Evolutionary conservation across 2,329 filamentous ascomycete species (phyloP).

Genomic region (Pseudopyrenochaeta lycopersici): DNA sequence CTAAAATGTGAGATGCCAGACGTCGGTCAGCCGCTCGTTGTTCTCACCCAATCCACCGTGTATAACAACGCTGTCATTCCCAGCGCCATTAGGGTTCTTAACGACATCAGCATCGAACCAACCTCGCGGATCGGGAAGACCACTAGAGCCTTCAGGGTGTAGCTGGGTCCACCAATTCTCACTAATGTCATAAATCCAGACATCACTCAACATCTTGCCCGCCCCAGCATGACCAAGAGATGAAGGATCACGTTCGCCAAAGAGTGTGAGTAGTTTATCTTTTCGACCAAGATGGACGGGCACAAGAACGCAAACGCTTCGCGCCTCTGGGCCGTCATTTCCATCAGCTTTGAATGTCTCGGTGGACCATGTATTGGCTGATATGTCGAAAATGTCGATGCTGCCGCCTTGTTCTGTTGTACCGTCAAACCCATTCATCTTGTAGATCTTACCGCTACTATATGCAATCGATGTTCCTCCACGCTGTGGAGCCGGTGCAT

Average conservation of each 20-base stretch:
- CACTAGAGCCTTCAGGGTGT: constrained; percentile 27
- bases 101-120: constrained; percentile 64
- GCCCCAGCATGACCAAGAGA: constrained; percentile 63
- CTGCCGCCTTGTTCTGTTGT: constrained; percentile 73
- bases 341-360: constrained; percentile 54
- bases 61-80: constrained; percentile 53
- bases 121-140: constrained; percentile 55
- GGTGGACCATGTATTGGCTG: constrained; percentile 53
- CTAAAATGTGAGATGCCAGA: constrained; percentile 56
- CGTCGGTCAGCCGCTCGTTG: constrained; percentile 61
- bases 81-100: constrained; percentile 25
- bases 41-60: constrained; percentile 62
- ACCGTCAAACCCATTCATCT: constrained; percentile 84
- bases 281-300: constrained; percentile 50
- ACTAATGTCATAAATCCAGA: constrained; percentile 57
- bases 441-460: constrained; percentile 71
- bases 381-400: constrained; percentile 68
- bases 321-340: constrained; percentile 54
- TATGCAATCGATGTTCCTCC: constrained; percentile 74
- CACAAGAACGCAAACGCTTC: constrained; percentile 61
- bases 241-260: constrained; percentile 64
- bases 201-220: constrained; percentile 64
- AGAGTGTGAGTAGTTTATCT: constrained; percentile 58
- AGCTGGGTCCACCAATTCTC: constrained; percentile 48
- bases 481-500: constrained; percentile 72